Evolutionary conservation across 2,329 filamentous ascomycete genomes (phyloP), one percentile per base, ranked within the genome.

Genomic region (Ambrosiella beaveri): DNA sequence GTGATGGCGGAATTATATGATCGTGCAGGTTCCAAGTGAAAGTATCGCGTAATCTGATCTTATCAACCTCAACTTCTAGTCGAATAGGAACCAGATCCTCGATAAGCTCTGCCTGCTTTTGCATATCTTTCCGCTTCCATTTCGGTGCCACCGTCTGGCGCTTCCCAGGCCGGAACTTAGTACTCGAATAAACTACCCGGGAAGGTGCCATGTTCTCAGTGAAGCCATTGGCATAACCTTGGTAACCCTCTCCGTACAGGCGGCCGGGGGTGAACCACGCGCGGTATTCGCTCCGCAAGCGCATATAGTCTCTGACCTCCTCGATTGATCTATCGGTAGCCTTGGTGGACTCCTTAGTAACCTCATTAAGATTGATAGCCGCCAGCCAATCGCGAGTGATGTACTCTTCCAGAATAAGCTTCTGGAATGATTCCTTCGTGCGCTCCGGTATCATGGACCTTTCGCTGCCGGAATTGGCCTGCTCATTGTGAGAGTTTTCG

Each of bases 1-100:
- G 70, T 59, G 95, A 85, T 17, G 84, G 80, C 19, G 81, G 77
- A 2, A 94, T 80, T 11, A 93, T 78, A 60, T 90, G 84, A 68
- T 98, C 93, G 71, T 96, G 88, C 40, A 97, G 76, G 69, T 98
- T 98, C 90, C 91, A 98, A 2, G 93, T 97, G 64, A 98, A 96
- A 0, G 93, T 97, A 70, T 98, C 93, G 68, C 93, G 86, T 61
- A 98, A 76, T 71, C 93, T 93, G 65, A 97, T 81, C 73, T 95
- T 95, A 64, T 97, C 91, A 78, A 87, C 86, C 66, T 98, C 93
- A 54, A 97, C 87, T 65, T 98, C 93, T 57, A 98, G 73, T 53
- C 93, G 81, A 63, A 98, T 79, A 2, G 93, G 93, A 1, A 97
- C 87, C 57, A 98, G 74, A 67, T 96, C 88, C 68, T 98, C 93